Conservation (phyloP, 331 rosid species). For the Prunus yedoensis region DNA sequence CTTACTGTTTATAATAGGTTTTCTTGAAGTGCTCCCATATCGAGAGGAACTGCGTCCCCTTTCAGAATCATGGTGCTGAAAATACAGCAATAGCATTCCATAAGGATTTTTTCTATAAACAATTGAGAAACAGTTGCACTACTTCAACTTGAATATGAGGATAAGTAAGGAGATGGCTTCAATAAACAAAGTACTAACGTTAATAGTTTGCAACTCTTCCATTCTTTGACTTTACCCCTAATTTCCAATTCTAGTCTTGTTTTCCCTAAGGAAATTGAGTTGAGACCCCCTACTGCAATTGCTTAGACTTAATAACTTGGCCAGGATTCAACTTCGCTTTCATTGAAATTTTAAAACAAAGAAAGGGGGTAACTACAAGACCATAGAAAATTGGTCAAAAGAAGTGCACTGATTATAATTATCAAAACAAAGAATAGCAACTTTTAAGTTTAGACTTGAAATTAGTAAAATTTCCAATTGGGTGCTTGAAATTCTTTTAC, state of each 20-base stretch:
- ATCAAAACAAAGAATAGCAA: not conserved
- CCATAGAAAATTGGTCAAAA: not conserved
- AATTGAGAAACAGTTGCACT: not conserved
- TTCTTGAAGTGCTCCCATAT: slow-evolving; percentile 87
- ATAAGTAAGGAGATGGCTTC: not conserved
- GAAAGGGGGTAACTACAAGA: not conserved
- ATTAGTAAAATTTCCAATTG: not conserved
- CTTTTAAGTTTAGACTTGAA: not conserved
- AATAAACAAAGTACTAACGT: not conserved
- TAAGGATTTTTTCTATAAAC: not conserved
- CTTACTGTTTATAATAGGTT: slow-evolving; percentile 57
- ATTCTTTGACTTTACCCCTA: not conserved
- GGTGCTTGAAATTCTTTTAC: not conserved
- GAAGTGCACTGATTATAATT: not conserved
- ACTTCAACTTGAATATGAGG: not conserved
- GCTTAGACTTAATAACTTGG: not conserved
- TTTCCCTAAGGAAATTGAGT: not conserved
- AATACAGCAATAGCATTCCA: slow-evolving; percentile 23
- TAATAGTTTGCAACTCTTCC: not conserved
- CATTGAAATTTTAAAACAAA: not conserved
- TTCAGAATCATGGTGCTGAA: slow-evolving; percentile 65
- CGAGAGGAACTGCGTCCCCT: slow-evolving; percentile 67
- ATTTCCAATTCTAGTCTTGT: not conserved
- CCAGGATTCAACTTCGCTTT: not conserved
- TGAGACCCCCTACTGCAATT: not conserved